Evolutionary conservation across 768 basidiomycete species (phyloP).

Genomic region (Lanmaoa rubissima): DNA sequence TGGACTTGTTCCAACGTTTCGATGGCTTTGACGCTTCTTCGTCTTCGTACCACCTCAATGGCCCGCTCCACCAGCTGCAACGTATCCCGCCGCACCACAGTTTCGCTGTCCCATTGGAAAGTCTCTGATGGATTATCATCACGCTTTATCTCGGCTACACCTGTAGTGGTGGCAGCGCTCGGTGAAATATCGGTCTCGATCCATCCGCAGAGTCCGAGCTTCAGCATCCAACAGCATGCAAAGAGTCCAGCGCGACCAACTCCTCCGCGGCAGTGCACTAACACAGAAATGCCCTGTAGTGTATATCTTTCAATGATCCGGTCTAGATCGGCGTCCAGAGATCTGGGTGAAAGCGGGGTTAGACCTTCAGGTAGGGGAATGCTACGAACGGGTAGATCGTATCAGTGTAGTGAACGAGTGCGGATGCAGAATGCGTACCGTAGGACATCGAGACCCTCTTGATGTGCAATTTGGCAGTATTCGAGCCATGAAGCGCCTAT

Average conservation of each 20-base stretch:
- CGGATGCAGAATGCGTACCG: constrained; percentile 43
- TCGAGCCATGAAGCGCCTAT: constrained; percentile 79
- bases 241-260: constrained; percentile 91
- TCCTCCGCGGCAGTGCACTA: constrained; percentile 92
- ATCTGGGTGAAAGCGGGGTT: constrained; percentile 57
- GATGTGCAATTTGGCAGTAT: constrained; percentile 61
- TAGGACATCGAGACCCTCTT: constrained; percentile 74
- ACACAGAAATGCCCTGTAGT: constrained; percentile 62
- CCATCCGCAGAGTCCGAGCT: constrained; percentile 87
- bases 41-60: constrained; percentile 67
- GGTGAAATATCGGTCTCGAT: constrained; percentile 31
- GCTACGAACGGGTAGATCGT: constrained; percentile 37
- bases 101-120: constrained; percentile 22
- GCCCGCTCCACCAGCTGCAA: constrained; percentile 69
- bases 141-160: constrained; percentile 12
- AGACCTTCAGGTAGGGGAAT: constrained; percentile 91
- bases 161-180: not conserved
- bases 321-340: constrained; percentile 64
- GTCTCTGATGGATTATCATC: not conserved
- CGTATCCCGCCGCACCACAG: constrained; percentile 41
- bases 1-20: constrained; percentile 93
- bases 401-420: not conserved
- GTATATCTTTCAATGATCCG: constrained; percentile 71
- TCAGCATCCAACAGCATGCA: constrained; percentile 90
- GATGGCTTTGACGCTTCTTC: constrained; percentile 86